Percentiles rank a stretch among this genome's conserved stretches.
phyloP scores from a whole-genome alignment of 805 yeast genomes.

The Saccharomyces eubayanus region DNA sequence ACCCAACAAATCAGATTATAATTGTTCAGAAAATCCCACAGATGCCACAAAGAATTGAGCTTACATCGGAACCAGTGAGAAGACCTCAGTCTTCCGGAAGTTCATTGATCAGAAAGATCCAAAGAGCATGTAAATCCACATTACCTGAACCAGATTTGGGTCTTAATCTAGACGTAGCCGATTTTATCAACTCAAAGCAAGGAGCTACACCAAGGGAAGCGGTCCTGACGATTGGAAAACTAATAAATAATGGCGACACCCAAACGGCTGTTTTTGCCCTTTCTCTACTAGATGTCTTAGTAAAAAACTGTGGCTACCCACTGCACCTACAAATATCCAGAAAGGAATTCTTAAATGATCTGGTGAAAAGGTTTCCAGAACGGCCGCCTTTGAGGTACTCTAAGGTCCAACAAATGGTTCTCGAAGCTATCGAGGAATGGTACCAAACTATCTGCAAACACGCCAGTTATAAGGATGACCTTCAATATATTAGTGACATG shows the following conservation, averaged over 20 bases:
- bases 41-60: constrained; percentile 28
- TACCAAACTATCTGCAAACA: constrained; percentile 87
- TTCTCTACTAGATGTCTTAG: constrained; percentile 76
- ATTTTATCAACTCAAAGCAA: constrained; percentile 84
- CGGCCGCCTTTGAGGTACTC: constrained; percentile 83
- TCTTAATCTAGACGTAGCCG: constrained; percentile 86
- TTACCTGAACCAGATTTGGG: constrained; percentile 81
- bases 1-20: not conserved
- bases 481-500: constrained; percentile 92
- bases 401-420: constrained; percentile 71
- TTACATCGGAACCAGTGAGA: constrained; percentile 29
- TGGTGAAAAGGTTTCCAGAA: constrained; percentile 90
- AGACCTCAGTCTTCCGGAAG: constrained; percentile 24
- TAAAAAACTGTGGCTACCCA: constrained; percentile 97
- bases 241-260: constrained; percentile 74
- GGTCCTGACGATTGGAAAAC: constrained; percentile 71
- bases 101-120: constrained; percentile 37
- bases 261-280: constrained; percentile 80
- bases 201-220: constrained; percentile 90
- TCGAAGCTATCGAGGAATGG: constrained; percentile 96
- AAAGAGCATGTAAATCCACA: constrained; percentile 82
- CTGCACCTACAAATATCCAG: constrained; percentile 90
- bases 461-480: constrained; percentile 81
- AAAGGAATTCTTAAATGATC: constrained; percentile 86
- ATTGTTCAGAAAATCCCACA: not conserved